Percentiles rank a stretch among this genome's conserved stretches.
phyloP scores from a whole-genome alignment of 2,329 filamentous ascomycete genomes.

The Alternaria brassicae region DNA sequence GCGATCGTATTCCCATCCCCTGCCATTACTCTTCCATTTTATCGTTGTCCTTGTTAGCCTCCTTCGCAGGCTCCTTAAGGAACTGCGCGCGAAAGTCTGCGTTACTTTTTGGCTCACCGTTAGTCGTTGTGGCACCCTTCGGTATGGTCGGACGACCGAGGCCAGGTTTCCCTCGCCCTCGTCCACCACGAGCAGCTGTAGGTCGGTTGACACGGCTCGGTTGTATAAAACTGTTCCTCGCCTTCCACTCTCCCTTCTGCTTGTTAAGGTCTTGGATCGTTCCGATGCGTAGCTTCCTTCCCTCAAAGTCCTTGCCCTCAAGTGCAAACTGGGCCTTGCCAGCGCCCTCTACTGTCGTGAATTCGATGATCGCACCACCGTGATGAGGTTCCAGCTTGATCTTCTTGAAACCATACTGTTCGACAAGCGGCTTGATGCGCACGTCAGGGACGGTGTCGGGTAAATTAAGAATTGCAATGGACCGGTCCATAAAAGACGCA shows the following conservation, averaged over 20 bases:
- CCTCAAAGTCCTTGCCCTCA: conserved; percentile 49
- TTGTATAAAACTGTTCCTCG: conserved; percentile 43
- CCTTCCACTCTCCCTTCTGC: conserved; percentile 50
- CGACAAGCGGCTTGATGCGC: conserved; percentile 75
- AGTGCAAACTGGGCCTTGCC: conserved; percentile 70
- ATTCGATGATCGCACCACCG: conserved; percentile 86
- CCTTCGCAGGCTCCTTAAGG: conserved; percentile 45
- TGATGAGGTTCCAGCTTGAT: conserved; percentile 81
- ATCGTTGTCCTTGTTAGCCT: conserved; percentile 25
- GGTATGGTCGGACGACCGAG: conserved; percentile 40
- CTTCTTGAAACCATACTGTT: conserved; percentile 76
- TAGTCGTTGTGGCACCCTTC: conserved; percentile 17
- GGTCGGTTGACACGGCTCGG: conserved; percentile 39
- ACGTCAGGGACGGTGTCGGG: conserved; percentile 93
- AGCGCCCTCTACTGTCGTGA: conserved; percentile 70
- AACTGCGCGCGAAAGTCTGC: conserved; percentile 65
- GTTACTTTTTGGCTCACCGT: conserved; percentile 59
- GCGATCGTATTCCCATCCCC: conserved; percentile 24
- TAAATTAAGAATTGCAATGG: conserved; percentile 81
- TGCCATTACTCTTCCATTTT: conserved; percentile 37
- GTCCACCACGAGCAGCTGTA: conserved; percentile 31
- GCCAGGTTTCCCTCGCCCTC: conserved; percentile 38
- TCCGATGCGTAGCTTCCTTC: conserved; percentile 54
- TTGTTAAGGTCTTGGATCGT: conserved; percentile 58
- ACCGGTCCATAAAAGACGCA: conserved; percentile 62